These are phyloP conservation scores for Lipomyces chichibuensis DNA, from an alignment of 805 yeast species.

Conservation along the genomic window DNA sequence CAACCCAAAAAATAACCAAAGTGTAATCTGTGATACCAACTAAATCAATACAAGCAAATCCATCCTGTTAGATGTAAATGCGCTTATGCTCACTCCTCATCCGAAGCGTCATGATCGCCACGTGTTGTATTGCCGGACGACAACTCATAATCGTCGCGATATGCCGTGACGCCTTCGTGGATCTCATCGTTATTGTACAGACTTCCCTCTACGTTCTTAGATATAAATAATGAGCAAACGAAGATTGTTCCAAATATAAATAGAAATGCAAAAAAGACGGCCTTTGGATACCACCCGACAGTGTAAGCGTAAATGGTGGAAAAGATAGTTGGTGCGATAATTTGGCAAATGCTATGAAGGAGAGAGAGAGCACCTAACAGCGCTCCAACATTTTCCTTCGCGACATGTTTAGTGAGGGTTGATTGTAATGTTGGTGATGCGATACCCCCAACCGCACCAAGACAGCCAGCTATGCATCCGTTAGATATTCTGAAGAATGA, in stretches of 20 bases:
- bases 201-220: slow-evolving; percentile 9
- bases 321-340: slow-evolving; percentile 33
- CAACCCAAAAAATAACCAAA: background rate
- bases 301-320: slow-evolving; percentile 27
- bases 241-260: background rate
- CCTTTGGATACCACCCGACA: slow-evolving; percentile 26
- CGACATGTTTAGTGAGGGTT: slow-evolving; percentile 31
- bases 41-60: background rate
- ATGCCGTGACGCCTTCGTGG: background rate
- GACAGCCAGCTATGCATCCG: slow-evolving; percentile 2
- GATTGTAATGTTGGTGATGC: slow-evolving; percentile 34
- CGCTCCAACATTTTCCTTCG: slow-evolving; percentile 30
- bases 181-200: slow-evolving; percentile 14
- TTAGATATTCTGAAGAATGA: background rate
- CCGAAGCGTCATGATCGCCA: slow-evolving; percentile 2
- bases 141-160: background rate
- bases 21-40: background rate
- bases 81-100: background rate
- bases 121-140: background rate
- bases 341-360: slow-evolving; percentile 24
- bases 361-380: slow-evolving; percentile 35
- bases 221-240: slow-evolving; percentile 7
- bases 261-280: slow-evolving; percentile 14
- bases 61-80: background rate
- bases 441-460: slow-evolving; percentile 29